phyloP scores from a whole-genome alignment of 371 early-diverging fungal species.

The Rhizopus delemar region DNA sequence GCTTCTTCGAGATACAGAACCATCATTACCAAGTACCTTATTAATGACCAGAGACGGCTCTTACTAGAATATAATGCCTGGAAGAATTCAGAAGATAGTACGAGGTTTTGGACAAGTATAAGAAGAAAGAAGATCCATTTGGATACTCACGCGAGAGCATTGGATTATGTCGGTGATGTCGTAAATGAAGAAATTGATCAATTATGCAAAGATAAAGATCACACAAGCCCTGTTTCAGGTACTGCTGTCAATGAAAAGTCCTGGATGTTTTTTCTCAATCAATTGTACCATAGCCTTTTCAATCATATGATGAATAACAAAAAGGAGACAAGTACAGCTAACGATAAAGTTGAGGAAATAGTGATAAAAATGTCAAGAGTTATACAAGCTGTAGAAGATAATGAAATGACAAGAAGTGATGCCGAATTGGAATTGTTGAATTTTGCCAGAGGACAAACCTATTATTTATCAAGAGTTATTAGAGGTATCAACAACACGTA shows the following conservation, averaged over 20 bases:
- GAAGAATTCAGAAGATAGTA: conserved; percentile 15
- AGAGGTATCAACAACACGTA: conserved; percentile 15
- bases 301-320: conserved; percentile 12
- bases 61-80: conserved; percentile 17
- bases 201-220: conserved; percentile 18
- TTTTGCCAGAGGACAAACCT: conserved; percentile 15
- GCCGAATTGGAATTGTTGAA: conserved; percentile 17
- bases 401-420: conserved; percentile 16
- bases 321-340: conserved; percentile 13
- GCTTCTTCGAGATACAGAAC: conserved; percentile 15
- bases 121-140: conserved; percentile 12
- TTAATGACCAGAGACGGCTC: conserved; percentile 18
- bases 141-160: conserved; percentile 14
- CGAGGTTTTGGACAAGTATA: conserved; percentile 16
- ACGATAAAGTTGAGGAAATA: conserved; percentile 12
- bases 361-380: conserved; percentile 11
- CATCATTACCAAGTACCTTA: conserved; percentile 12
- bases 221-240: conserved; percentile 4
- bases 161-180: conserved; percentile 12
- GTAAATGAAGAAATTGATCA: conserved; percentile 15
- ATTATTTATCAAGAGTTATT: conserved; percentile 16
- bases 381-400: conserved; percentile 8
- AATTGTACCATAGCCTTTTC: conserved; percentile 14
- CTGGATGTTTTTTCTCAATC: no score
- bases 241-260: conserved; percentile 12